These are phyloP conservation scores for Acacia confusa DNA, from an alignment of 306 rosid species.

Conservation along the genomic window DNA sequence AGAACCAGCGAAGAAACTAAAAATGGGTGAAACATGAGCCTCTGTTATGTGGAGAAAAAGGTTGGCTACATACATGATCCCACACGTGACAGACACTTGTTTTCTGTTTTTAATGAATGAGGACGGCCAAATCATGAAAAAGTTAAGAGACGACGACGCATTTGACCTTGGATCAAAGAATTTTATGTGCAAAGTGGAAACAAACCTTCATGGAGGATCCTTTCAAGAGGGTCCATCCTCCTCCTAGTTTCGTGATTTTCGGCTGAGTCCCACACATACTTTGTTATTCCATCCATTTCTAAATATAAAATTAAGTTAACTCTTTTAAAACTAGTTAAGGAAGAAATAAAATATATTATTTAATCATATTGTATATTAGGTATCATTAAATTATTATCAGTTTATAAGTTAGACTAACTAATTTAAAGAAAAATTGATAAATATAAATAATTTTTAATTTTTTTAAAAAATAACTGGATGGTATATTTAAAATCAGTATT, in stretches of 20 bases:
- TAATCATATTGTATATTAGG: too few relatives aligned
- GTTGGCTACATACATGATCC: not conserved
- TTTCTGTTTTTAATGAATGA: not conserved
- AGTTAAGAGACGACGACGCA: not conserved
- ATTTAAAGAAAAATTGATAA: too few relatives aligned
- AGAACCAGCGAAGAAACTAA: not conserved
- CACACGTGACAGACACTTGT: not conserved
- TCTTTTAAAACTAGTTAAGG: too few relatives aligned
- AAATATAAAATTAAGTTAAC: too few relatives aligned
- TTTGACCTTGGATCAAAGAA: not conserved
- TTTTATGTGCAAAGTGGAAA: not conserved
- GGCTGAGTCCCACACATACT: not conserved
- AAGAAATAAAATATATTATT: too few relatives aligned
- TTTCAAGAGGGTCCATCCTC: not conserved
- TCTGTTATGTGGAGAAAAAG: not conserved
- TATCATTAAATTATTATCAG: too few relatives aligned
- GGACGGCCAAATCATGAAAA: not conserved
- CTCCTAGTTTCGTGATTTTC: conserved; percentile 2
- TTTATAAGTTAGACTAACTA: too few relatives aligned
- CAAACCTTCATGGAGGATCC: not conserved
- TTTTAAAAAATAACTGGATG: accelerated
- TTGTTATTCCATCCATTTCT: accelerated
- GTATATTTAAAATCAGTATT: too few relatives aligned
- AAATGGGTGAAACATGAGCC: not conserved
- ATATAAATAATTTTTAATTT: too few relatives aligned